Evolutionary conservation across 345 rosid species (phyloP).

Genomic region (Isatis tinctoria): DNA sequence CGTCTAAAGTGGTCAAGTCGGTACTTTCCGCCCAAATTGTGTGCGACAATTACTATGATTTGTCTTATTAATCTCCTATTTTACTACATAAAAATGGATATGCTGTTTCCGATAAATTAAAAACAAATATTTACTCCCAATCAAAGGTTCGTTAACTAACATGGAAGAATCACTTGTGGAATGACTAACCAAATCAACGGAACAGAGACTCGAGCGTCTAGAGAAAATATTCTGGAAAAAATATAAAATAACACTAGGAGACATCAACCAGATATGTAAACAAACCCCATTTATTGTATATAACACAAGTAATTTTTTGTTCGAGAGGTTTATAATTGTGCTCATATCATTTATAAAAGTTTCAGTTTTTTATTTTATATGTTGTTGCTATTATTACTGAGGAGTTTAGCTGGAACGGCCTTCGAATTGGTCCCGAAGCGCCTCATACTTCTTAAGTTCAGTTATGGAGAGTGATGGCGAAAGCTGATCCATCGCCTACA

Average conservation of each 20-base stretch:
- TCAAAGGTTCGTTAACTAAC: not conserved
- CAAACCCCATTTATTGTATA: not conserved
- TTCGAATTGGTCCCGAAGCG: constrained; percentile 67
- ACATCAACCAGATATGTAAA: not conserved
- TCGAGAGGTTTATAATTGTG: not conserved
- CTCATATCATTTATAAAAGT: not conserved
- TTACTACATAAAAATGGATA: not conserved
- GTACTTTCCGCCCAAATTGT: not conserved
- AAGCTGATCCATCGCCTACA: constrained; percentile 73
- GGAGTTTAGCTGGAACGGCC: constrained; percentile 38
- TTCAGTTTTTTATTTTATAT: not conserved
- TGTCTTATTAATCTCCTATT: not conserved
- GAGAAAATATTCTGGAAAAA: no score
- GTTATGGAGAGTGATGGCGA: constrained; percentile 85
- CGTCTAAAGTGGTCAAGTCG: not conserved
- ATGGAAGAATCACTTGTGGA: not conserved
- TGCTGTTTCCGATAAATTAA: not conserved
- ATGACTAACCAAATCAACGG: not conserved
- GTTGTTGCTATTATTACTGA: not conserved
- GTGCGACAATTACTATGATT: not conserved
- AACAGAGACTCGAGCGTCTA: no score
- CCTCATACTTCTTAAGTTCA: constrained; percentile 87
- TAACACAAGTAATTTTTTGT: not conserved
- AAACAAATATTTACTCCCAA: not conserved
- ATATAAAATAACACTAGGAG: no score